Evolutionary conservation across 768 basidiomycete genomes (phyloP).

Genomic region (Suillus americanus): DNA sequence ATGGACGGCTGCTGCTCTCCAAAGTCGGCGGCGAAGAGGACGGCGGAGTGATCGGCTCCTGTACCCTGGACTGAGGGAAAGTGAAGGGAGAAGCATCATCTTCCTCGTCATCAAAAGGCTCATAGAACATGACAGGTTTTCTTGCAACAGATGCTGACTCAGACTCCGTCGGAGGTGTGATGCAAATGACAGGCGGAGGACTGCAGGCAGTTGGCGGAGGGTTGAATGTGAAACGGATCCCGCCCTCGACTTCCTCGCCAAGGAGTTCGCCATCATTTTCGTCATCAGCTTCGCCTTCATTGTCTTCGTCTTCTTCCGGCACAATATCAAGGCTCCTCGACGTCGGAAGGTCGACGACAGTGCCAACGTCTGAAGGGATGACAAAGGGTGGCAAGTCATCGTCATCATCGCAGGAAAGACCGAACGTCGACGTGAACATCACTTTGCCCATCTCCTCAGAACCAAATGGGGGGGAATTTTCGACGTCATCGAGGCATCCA

Average conservation of each 20-base stretch:
- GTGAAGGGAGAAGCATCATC: slow-evolving; percentile 24
- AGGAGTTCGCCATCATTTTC: slow-evolving; percentile 52
- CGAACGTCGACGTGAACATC: slow-evolving; percentile 56
- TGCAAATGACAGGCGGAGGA: slow-evolving; percentile 26
- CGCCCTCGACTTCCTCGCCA: slow-evolving; percentile 59
- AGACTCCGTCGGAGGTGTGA: slow-evolving; percentile 20
- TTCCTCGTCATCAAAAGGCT: slow-evolving; percentile 20
- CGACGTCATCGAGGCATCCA: slow-evolving; percentile 58
- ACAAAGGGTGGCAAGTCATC: slow-evolving; percentile 49
- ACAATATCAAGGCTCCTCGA: slow-evolving; percentile 38
- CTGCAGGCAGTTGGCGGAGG: slow-evolving; percentile 44
- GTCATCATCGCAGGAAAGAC: slow-evolving; percentile 40
- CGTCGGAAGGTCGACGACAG: slow-evolving; percentile 33
- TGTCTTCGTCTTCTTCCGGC: slow-evolving; percentile 40
- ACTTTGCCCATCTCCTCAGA: slow-evolving; percentile 55
- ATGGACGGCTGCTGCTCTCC: slow-evolving; percentile 10
- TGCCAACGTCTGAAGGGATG: slow-evolving; percentile 45
- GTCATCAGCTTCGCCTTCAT: slow-evolving; percentile 22
- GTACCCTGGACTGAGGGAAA: slow-evolving; percentile 20
- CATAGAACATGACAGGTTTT: slow-evolving; percentile 10
- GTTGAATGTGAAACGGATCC: slow-evolving; percentile 73
- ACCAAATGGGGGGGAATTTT: slow-evolving; percentile 47
- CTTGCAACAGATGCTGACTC: slow-evolving; percentile 7
- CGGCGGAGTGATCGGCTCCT: slow-evolving; percentile 11
- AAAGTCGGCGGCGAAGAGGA: slow-evolving; percentile 11